phyloP scores from a whole-genome alignment of 2,329 filamentous ascomycete genomes.

The Cordyceps fumosorosea region DNA sequence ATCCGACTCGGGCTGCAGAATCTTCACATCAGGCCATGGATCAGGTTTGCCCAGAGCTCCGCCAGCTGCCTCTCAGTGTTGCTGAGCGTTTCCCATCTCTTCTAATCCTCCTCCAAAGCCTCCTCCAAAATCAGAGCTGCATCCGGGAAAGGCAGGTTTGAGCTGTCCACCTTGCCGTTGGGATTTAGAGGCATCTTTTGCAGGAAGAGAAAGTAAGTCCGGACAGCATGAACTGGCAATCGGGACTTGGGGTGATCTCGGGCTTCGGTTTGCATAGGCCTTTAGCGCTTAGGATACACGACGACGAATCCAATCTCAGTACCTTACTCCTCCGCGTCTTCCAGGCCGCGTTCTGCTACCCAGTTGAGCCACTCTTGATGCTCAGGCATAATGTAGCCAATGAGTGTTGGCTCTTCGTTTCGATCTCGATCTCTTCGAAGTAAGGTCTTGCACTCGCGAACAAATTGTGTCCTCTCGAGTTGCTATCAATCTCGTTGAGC shows the following conservation, averaged over 20 bases:
- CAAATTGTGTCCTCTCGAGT: conserved; percentile 66
- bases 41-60: conserved; percentile 65
- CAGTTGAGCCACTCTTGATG: conserved; percentile 61
- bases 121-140: conserved; percentile 50
- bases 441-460: conserved; percentile 81
- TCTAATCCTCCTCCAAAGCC: conserved; percentile 28
- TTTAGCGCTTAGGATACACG: conserved; percentile 39
- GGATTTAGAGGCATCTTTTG: conserved; percentile 60
- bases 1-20: conserved; percentile 44
- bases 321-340: conserved; percentile 50
- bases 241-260: conserved; percentile 65
- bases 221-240: conserved; percentile 29
- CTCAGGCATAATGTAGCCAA: conserved; percentile 87
- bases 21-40: conserved; percentile 59
- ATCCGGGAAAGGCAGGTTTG: conserved; percentile 74
- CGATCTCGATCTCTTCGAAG: conserved; percentile 44
- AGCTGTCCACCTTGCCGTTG: conserved; percentile 75
- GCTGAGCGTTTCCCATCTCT: conserved; percentile 45
- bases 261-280: conserved; percentile 41
- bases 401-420: conserved; percentile 66
- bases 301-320: conserved; percentile 35
- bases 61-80: conserved; percentile 34
- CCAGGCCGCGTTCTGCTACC: conserved; percentile 48
- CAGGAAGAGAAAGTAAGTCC: conserved; percentile 28
- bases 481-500: conserved; percentile 83